These are phyloP conservation scores for Tetrapisispora phaffii DNA, from an alignment of 805 yeast genomes.

Conservation along the genomic window DNA sequence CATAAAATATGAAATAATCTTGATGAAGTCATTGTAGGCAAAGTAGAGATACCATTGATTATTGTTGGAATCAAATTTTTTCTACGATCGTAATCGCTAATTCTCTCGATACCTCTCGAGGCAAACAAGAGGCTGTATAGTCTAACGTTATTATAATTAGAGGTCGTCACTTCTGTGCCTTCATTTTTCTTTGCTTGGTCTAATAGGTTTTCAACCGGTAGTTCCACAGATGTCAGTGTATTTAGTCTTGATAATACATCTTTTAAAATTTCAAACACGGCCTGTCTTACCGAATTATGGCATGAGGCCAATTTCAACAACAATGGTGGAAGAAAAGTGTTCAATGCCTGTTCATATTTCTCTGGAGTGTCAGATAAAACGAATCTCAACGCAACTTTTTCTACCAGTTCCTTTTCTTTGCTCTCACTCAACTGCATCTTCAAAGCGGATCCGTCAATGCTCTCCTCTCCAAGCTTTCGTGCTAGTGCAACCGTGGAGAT, in stretches of 20 bases:
- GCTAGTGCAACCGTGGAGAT: too few species aligned
- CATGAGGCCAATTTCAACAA: conserved; percentile 70
- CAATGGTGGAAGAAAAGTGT: conserved; percentile 63
- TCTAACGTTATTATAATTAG: conserved; percentile 43
- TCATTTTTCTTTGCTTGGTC: conserved; percentile 41
- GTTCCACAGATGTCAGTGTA: conserved; percentile 40
- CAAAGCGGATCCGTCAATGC: neutral
- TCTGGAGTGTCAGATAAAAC: conserved; percentile 63
- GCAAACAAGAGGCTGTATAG: conserved; percentile 56
- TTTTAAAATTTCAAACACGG: conserved; percentile 56
- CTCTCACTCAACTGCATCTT: conserved; percentile 16
- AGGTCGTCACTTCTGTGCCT: conserved; percentile 35
- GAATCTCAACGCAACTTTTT: conserved; percentile 71
- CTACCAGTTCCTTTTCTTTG: conserved; percentile 51
- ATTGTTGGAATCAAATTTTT: conserved; percentile 38
- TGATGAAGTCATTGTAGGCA: conserved; percentile 36
- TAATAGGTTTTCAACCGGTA: conserved; percentile 57
- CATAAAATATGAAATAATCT: conserved; percentile 53
- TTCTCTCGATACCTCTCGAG: conserved; percentile 56
- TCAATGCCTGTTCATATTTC: conserved; percentile 52
- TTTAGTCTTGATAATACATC: conserved; percentile 59
- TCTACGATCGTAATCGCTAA: conserved; percentile 31
- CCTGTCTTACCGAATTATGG: conserved; percentile 52
- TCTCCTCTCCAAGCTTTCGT: too few species aligned
- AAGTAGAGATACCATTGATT: conserved; percentile 36